Base-by-base conservation (phyloP, 768 basidiomycete genomes). In the Mycena metata region DNA sequence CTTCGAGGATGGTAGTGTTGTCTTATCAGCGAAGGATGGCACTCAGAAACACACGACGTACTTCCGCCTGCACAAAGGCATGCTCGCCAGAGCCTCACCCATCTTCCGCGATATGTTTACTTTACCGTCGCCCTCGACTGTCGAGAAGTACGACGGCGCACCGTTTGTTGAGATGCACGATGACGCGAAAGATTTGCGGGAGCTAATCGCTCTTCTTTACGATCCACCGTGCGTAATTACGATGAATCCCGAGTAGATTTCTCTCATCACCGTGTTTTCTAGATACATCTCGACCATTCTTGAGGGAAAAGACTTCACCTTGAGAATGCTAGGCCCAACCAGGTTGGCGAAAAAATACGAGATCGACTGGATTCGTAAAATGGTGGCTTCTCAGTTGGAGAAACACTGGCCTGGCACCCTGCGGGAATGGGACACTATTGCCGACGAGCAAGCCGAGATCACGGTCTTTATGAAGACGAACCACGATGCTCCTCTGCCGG, bases 341-440 rank as follows among this genome's bases (percentile, higher is more conserved):
- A 5, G n/a, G 9, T 13, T 67, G 24, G 66, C 60, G 19, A 57
- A 56, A 16, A 62, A 61, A 15, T 67, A 67, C 45, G 60, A 67
- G 43, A 55, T 62, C 30, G 54, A 61, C 26, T 67, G 66, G 59
- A 67, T 67, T 19, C 33, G 51, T 19, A 45, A 47, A 47, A 45
- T 67, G 59, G 45, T 57, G 45, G 66, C 60, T 21, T 41, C 45
- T 35, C 52, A 61, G 23, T 33, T 61, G 23, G 1, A 41, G 46
- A 55, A 61, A 42, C 16, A 5, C 0, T 67, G 59, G 66, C 66
- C 66, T 0, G 47, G 12, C 0, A 60, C 59, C 5, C 24, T 60
- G 11, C 30, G 12, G 5, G 42, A 24, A 15, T 67, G 59, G 51
- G 35, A 39, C 4, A 35, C 6, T 5, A 39, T 67, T 16, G 58